Base-by-base conservation (phyloP, 2,329 filamentous ascomycete genomes). In the Clonostachys rosea region DNA sequence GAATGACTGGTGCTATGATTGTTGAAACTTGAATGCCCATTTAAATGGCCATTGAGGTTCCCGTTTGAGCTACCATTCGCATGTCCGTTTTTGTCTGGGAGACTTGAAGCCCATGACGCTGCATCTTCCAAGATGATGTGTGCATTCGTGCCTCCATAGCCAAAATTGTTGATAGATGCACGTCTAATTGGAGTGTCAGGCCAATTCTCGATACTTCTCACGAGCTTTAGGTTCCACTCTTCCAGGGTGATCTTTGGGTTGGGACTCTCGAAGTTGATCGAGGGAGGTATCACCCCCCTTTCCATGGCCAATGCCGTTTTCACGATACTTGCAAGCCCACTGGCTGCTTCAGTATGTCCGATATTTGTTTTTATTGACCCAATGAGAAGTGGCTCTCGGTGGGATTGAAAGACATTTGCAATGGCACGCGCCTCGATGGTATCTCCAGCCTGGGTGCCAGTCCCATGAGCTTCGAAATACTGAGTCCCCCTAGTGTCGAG, bases 241-340 rank as follows among this genome's bases (percentile, higher is more conserved):
- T 13, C 24, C 45, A 45, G 47, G 45, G 47, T 45, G 14, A 50
- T 34, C 17, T 44, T 44, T 12, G 48, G 17, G 37, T 44, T 50
- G 12, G 42, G 45, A 13, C 45, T 50, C 16, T 42, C 16, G 5
- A 46, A 37, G 16, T 13, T 34, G 6, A 64, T 58, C 46, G 70
- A 66, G 0, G 60, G 53, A 0, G 66, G 62, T 6, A 70, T 58
- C 5, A 30, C 24, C 3, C 50, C 45, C 3, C 49, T 46, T 5
- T 49, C 43, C 37, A 77, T 60, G 63, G 72, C 73, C 45, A 77
- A 52, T 2, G 71, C 66, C 0, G 70, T 66, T 56, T 78, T 78
- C 51, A 78, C 71, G 18, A 78, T 57, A 5, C 66, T 67, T 1
- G 68, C 65, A 20, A 76, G 68, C 24, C 75, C 73, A 1, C 70